Conservation (phyloP, 495 filamentous ascomycete species). For the Xylaria longipes region DNA sequence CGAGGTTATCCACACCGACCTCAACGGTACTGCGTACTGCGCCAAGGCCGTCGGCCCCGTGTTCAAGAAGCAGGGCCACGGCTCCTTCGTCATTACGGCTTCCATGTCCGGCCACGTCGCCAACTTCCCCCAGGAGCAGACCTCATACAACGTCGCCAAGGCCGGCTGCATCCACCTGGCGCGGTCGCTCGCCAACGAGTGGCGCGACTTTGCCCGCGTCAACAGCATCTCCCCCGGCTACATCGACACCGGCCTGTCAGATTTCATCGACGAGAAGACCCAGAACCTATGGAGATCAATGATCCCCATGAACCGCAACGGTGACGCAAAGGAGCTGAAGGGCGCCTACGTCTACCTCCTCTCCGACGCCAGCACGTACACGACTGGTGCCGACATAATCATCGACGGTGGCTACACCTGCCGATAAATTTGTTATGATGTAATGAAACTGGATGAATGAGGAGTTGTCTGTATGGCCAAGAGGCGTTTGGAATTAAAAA, state of each 20-base stretch:
- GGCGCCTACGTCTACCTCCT: conserved; percentile 80
- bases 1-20: conserved; percentile 67
- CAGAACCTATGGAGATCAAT: conserved; percentile 77
- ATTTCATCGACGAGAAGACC: conserved; percentile 73
- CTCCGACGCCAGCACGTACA: conserved; percentile 70
- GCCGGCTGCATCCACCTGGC: conserved; percentile 77
- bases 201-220: conserved; percentile 80
- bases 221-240: conserved; percentile 81
- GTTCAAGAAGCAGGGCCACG: conserved; percentile 61
- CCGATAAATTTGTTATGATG: conserved; percentile 20
- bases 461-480: conserved; percentile 10
- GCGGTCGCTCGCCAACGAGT: conserved; percentile 76
- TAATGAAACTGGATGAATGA: conserved; percentile 2
- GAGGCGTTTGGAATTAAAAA: conserved; percentile 10
- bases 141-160: conserved; percentile 81
- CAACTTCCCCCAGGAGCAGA: conserved; percentile 81
- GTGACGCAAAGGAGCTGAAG: conserved; percentile 83
- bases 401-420: conserved; percentile 62
- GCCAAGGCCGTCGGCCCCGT: conserved; percentile 65
- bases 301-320: conserved; percentile 79
- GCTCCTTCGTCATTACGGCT: conserved; percentile 65
- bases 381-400: conserved; percentile 59
- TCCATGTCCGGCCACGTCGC: conserved; percentile 73
- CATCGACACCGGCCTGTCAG: conserved; percentile 79
- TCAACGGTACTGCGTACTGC: conserved; percentile 69